Percentiles rank a stretch among this genome's conserved stretches.
These are phyloP conservation scores for Alternaria sp. DNA, from an alignment of 2,329 filamentous ascomycete genomes.

Conservation along the genomic window DNA sequence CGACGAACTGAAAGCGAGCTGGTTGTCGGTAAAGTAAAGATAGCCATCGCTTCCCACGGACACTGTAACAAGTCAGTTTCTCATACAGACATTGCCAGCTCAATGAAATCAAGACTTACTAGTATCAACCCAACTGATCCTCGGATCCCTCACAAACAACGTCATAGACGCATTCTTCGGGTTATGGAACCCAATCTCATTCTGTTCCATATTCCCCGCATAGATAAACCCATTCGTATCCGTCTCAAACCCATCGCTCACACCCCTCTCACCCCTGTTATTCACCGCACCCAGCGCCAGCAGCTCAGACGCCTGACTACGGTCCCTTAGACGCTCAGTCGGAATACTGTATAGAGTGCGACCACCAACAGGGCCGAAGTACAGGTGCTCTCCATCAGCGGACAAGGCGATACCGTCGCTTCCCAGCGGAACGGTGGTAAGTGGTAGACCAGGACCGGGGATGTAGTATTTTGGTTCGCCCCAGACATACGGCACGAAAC, in stretches of 20 bases:
- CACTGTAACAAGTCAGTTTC: slow-evolving; percentile 25
- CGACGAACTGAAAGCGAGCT: slow-evolving; percentile 49
- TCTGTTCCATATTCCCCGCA: slow-evolving; percentile 58
- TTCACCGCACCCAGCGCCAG: slow-evolving; percentile 52
- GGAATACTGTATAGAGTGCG: slow-evolving; percentile 56
- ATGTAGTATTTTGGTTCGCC: slow-evolving; percentile 56
- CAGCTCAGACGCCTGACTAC: slow-evolving; percentile 50
- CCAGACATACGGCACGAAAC: slow-evolving; percentile 59
- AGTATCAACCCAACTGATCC: slow-evolving; percentile 60
- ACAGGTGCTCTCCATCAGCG: slow-evolving; percentile 57
- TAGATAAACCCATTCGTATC: slow-evolving; percentile 60
- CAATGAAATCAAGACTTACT: slow-evolving; percentile 23
- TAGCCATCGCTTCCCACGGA: slow-evolving; percentile 55
- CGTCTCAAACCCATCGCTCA: slow-evolving; percentile 61
- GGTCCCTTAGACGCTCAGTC: slow-evolving; percentile 53
- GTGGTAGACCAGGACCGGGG: slow-evolving; percentile 42
- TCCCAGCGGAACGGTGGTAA: slow-evolving; percentile 53
- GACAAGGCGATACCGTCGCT: slow-evolving; percentile 60
- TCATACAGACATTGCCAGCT: background rate
- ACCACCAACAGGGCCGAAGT: slow-evolving; percentile 54
- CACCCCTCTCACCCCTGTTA: slow-evolving; percentile 56
- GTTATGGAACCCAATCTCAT: slow-evolving; percentile 50
- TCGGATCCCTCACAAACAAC: slow-evolving; percentile 55
- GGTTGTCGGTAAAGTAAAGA: slow-evolving; percentile 62
- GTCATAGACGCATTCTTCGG: slow-evolving; percentile 53